Conservation (phyloP, 2,329 filamentous ascomycete species). For the Metarhizium brunneum region DNA sequence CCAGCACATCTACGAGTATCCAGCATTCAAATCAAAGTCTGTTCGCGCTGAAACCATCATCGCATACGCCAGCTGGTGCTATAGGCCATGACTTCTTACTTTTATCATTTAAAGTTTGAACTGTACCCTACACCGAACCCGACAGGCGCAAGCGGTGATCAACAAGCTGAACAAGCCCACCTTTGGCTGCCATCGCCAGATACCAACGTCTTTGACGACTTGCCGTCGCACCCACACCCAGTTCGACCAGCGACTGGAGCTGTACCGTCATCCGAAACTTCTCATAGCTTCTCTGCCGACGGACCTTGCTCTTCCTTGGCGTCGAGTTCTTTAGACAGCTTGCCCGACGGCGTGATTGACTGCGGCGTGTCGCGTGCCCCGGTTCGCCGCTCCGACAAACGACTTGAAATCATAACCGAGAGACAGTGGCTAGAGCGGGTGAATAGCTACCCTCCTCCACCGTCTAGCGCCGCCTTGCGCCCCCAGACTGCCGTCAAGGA, state of each 20-base stretch:
- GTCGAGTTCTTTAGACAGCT: not conserved
- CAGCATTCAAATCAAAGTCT: not conserved
- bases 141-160: constrained; percentile 7
- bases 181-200: constrained; percentile 42
- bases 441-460: constrained; percentile 32
- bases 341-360: constrained; percentile 34
- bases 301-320: not conserved
- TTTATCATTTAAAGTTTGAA: constrained; percentile 59
- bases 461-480: constrained; percentile 33
- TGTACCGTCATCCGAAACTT: not conserved
- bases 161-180: constrained; percentile 8
- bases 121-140: constrained; percentile 43
- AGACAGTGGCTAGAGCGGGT: constrained; percentile 30
- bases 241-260: constrained; percentile 17
- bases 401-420: constrained; percentile 29
- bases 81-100: constrained; percentile 46
- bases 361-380: constrained; percentile 34
- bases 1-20: not conserved
- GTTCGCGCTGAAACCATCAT: not conserved
- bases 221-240: constrained; percentile 36
- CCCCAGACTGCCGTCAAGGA: constrained; percentile 49
- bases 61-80: not conserved
- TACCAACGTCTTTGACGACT: constrained; percentile 44
- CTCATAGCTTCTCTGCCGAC: not conserved
- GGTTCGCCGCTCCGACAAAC: constrained; percentile 21